Evolutionary conservation across 2,329 filamentous ascomycete genomes (phyloP).

Genomic region (Colletotrichum coccodes): DNA sequence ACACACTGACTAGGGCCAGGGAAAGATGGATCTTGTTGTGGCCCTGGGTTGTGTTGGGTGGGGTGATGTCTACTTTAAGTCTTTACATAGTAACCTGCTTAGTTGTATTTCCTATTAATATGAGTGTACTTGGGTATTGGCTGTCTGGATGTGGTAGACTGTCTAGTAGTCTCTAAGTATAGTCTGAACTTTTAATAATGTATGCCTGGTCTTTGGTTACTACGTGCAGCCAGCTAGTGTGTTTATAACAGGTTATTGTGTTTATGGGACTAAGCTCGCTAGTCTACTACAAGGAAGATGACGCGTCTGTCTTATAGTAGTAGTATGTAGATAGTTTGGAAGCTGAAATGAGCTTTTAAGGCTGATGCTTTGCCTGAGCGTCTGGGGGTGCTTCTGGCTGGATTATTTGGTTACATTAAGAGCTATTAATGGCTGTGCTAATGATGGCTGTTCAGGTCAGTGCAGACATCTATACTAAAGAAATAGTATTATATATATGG

Average conservation of each 20-base stretch:
- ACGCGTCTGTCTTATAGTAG: slow-evolving; percentile 1
- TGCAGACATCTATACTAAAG: no score
- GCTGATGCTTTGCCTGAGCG: background rate
- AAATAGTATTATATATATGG: no score
- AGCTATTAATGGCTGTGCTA: no score
- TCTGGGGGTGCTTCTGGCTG: no score
- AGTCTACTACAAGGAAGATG: background rate
- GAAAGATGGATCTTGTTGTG: background rate
- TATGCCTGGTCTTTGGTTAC: background rate
- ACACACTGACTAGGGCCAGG: background rate
- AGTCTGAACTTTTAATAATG: background rate
- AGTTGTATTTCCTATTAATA: background rate
- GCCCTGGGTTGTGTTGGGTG: background rate
- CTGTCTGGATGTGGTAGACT: background rate
- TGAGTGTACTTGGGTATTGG: background rate
- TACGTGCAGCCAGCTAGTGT: background rate
- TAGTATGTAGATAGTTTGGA: background rate
- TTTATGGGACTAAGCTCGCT: background rate
- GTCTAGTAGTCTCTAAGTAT: background rate
- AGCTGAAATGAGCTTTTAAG: background rate
- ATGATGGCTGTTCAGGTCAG: no score
- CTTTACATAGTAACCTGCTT: slow-evolving; percentile 1
- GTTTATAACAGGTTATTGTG: background rate
- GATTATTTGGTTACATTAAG: no score
- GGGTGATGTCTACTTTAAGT: background rate